phyloP scores from a whole-genome alignment of 139 green algal genomes.

The Asterochloris erici region DNA sequence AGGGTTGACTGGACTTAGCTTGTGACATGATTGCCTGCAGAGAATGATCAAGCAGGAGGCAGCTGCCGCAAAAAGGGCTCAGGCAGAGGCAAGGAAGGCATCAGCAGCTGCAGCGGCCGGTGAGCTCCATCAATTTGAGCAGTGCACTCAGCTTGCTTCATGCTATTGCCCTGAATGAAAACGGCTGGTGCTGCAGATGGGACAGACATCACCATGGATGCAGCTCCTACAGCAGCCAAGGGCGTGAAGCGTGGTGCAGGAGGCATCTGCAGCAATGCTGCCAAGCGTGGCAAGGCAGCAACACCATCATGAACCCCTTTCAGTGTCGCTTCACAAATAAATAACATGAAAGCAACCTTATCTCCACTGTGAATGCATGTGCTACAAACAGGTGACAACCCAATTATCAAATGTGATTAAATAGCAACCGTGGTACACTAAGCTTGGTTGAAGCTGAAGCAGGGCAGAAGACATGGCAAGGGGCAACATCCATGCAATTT shows the following conservation, averaged over 20 bases:
- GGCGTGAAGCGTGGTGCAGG: not conserved
- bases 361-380: too few species aligned
- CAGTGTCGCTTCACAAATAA: too few species aligned
- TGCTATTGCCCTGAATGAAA: not conserved
- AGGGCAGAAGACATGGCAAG: not conserved
- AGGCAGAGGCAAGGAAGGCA: slow-evolving; percentile 15
- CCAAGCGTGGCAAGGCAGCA: not conserved
- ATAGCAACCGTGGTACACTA: too few species aligned
- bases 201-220: not conserved
- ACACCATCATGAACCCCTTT: too few species aligned
- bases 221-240: not conserved
- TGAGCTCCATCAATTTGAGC: not conserved
- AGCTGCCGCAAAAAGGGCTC: slow-evolving; percentile 1
- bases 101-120: not conserved
- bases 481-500: not conserved
- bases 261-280: not conserved
- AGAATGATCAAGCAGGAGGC: slow-evolving; percentile 15
- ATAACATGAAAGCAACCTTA: too few species aligned
- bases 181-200: not conserved
- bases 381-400: too few species aligned
- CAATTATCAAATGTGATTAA: too few species aligned
- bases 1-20: not conserved
- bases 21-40: not conserved
- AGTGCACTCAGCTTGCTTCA: not conserved
- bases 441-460: too few species aligned